These are phyloP conservation scores for Rachicladosporium sp. DNA, from an alignment of 2,329 filamentous ascomycete genomes.

Conservation along the genomic window DNA sequence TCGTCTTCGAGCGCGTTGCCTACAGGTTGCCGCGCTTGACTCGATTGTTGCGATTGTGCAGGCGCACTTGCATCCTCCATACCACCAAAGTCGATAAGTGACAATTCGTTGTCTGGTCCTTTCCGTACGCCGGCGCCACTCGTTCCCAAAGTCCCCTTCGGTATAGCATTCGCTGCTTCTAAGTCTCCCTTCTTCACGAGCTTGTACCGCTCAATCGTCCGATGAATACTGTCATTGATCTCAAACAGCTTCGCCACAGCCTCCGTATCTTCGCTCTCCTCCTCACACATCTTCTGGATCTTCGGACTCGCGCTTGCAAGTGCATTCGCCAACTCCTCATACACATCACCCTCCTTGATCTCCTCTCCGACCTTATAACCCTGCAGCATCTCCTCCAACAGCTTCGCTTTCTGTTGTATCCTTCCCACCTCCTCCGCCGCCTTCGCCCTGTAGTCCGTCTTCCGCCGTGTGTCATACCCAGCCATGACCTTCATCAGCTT, in stretches of 20 bases:
- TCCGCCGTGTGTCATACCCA: constrained; percentile 85
- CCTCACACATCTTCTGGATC: constrained; percentile 98
- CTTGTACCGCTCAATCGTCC: constrained; percentile 90
- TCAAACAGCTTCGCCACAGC: constrained; percentile 90
- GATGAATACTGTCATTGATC: constrained; percentile 97
- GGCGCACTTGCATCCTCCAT: constrained; percentile 42
- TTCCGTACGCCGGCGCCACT: constrained; percentile 51
- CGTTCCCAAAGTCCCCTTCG: constrained; percentile 63
- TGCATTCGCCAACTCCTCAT: constrained; percentile 74
- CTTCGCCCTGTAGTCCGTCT: constrained; percentile 96
- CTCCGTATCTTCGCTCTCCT: constrained; percentile 93
- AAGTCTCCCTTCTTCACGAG: constrained; percentile 91
- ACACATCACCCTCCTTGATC: constrained; percentile 58
- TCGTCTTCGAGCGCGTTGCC: constrained; percentile 73
- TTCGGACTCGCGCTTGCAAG: constrained; percentile 92
- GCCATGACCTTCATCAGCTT: constrained; percentile 99
- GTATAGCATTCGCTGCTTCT: constrained; percentile 70
- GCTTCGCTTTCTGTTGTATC: constrained; percentile 86
- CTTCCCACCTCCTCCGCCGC: constrained; percentile 89
- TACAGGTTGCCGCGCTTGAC: constrained; percentile 33
- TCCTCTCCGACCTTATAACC: constrained; percentile 70
- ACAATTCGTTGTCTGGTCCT: constrained; percentile 65
- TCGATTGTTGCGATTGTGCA: constrained; percentile 15
- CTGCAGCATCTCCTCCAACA: constrained; percentile 86
- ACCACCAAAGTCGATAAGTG: constrained; percentile 81